These are phyloP conservation scores for Thelonectria blattea DNA, from an alignment of 2,329 filamentous ascomycete species.

Conservation along the genomic window DNA sequence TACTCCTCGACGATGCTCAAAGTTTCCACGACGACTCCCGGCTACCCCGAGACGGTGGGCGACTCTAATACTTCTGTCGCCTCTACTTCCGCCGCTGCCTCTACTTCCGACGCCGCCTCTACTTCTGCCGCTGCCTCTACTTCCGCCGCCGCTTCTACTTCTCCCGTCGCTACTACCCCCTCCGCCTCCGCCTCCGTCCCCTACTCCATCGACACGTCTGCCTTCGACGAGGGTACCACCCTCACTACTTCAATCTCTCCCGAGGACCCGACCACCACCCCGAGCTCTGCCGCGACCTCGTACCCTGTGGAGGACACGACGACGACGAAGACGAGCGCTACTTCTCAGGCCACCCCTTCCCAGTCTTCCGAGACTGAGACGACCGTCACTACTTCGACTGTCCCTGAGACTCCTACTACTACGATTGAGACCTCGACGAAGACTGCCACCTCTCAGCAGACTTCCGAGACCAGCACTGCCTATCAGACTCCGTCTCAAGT, in stretches of 20 bases:
- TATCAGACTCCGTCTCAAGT: constrained; percentile 14
- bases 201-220: not conserved
- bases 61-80: not conserved
- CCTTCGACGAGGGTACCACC: constrained; percentile 8
- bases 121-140: no score
- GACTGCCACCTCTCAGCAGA: constrained; percentile 14
- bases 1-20: not conserved
- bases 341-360: not conserved
- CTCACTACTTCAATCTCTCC: constrained; percentile 10
- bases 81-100: not conserved
- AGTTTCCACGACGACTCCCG: not conserved
- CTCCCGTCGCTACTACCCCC: no score
- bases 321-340: not conserved
- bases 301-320: constrained; percentile 1
- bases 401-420: constrained; percentile 7
- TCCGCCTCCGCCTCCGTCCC: not conserved
- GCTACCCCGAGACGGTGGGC: not conserved
- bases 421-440: not conserved
- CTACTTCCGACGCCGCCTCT: not conserved
- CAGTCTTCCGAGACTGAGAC: not conserved
- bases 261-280: constrained; percentile 4
- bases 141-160: not conserved
- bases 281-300: not conserved
- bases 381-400: not conserved
- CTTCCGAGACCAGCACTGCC: constrained; percentile 12